Base-by-base conservation (phyloP, 495 filamentous ascomycete genomes). In the Staphylotrichum longicolle region DNA sequence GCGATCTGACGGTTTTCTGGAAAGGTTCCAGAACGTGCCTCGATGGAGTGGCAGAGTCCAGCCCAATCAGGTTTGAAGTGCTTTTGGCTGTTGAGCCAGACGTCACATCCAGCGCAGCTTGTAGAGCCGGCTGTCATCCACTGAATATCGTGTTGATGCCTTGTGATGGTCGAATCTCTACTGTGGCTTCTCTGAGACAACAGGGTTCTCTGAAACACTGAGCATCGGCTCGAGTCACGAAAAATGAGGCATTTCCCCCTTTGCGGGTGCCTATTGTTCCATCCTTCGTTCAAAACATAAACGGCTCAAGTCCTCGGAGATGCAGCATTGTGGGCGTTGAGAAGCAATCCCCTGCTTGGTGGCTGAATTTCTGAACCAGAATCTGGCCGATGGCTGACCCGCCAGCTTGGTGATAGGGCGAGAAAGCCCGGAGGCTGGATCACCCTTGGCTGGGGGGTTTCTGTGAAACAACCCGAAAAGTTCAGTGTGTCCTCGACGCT, bases 11-110 rank as follows among this genome's bases (percentile, higher is more conserved):
- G 20, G 20, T 27, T 27, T 27, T 27, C 20, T 27, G 20, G 20
- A 27, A 27, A 0, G 20, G 20, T 27, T 27, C 20, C 20, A 27
- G 20, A 27, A 27, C 20, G 20, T 27, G 20, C 20, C 15, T 11
- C 15, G 56, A 63, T 62, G 42, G 27, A 57, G 66, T 60, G 52
- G 51, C 37, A 56, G 62, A 67, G 66, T 66, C 62, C 66, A 61
- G 34, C 9, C 68, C 63, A 65, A 72, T 72, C 20, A 27, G 20
- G 20, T 1, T 27, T 27, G 20, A 27, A 27, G 20, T 27, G 20
- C 20, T 27, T 1, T 27, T 27, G 20, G 20, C 20, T 1, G 20
- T 27, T 27, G 20, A 27, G 20, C 20, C 20, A 27, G 20, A 27
- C 20, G 20, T 27, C 20, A 27, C 20, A 27, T 27, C 20, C 20